These are phyloP conservation scores for Vinca major DNA, from an alignment of 305 asterid genomes.

Conservation along the genomic window DNA sequence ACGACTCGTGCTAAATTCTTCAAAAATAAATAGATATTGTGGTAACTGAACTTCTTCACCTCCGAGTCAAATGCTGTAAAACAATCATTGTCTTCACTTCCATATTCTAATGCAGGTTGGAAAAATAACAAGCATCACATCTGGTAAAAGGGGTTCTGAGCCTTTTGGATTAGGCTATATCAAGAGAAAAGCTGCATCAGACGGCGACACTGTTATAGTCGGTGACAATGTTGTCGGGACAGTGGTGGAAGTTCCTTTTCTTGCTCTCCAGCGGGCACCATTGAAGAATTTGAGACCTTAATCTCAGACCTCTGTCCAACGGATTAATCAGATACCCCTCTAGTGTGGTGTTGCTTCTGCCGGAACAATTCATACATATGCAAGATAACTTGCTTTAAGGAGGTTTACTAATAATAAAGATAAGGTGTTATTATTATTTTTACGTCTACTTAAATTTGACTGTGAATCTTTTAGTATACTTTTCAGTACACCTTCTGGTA, in stretches of 20 bases:
- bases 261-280: conserved; percentile 50
- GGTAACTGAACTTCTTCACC: not conserved
- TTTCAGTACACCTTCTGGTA: too few relatives aligned
- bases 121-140: conserved; percentile 67
- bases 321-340: not conserved
- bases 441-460: too few relatives aligned
- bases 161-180: conserved; percentile 87
- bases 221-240: conserved; percentile 57
- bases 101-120: conserved; percentile 52
- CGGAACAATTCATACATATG: not conserved
- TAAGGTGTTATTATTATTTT: too few relatives aligned
- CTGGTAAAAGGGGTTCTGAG: conserved; percentile 42
- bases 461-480: too few relatives aligned
- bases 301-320: not conserved
- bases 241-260: conserved; percentile 77
- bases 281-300: conserved; percentile 14
- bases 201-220: conserved; percentile 58
- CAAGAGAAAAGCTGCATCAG: conserved; percentile 62
- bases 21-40: not conserved
- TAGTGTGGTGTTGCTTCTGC: not conserved
- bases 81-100: not conserved
- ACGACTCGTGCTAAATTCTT: not conserved
- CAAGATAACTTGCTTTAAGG: not conserved
- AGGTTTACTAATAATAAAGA: too few relatives aligned
- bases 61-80: conserved; percentile 1